phyloP scores from a whole-genome alignment of 1,284 basidiomycete genomes.

The Cutaneotrichosporon sp. region DNA sequence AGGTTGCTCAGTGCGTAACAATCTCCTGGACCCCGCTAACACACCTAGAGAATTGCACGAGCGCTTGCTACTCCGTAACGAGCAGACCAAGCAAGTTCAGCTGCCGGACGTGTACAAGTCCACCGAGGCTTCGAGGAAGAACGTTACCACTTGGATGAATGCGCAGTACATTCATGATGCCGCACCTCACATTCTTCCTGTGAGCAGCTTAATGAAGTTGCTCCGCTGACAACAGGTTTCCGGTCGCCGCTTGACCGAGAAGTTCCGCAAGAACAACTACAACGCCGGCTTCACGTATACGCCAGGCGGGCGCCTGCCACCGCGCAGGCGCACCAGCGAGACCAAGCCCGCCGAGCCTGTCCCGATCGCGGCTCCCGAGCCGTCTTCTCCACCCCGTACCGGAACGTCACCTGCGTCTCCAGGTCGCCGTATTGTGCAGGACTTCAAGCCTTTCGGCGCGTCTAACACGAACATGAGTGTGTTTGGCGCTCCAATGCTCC shows the following conservation, averaged over 20 bases:
- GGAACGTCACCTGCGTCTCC: constrained; percentile 48
- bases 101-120: constrained; percentile 96
- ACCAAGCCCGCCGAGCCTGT: neutral
- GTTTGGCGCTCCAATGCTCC: constrained; percentile 49
- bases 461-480: constrained; percentile 21
- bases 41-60: constrained; percentile 63
- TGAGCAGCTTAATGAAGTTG: too few relatives aligned
- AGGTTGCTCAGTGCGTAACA: constrained; percentile 63
- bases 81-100: constrained; percentile 92
- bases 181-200: constrained; percentile 71
- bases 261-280: constrained; percentile 57
- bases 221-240: constrained; percentile 64
- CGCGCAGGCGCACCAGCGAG: constrained; percentile 45
- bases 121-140: constrained; percentile 78
- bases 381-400: constrained; percentile 47
- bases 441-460: constrained; percentile 80
- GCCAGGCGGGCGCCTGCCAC: constrained; percentile 55
- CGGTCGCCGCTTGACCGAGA: constrained; percentile 87
- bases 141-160: constrained; percentile 79
- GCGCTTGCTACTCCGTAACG: constrained; percentile 81
- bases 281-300: constrained; percentile 51
- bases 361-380: constrained; percentile 1
- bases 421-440: constrained; percentile 75
- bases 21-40: neutral
- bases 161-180: constrained; percentile 70